Evolutionary conservation across 805 yeast genomes (phyloP).

Genomic region (Zygoascus bituminiphila): DNA sequence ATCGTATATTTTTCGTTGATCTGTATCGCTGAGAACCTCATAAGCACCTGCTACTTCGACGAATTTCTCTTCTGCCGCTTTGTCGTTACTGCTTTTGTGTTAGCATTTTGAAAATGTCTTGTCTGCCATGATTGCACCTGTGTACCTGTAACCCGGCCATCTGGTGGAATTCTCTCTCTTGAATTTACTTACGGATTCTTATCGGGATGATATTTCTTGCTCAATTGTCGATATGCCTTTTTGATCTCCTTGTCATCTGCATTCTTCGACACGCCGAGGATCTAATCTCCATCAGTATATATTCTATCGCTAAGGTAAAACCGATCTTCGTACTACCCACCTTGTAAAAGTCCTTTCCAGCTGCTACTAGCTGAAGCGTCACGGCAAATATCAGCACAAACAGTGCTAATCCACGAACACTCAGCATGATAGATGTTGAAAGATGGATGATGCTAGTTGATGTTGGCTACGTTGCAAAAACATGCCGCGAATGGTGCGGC

Average conservation of each 20-base stretch:
- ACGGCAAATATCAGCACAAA: constrained; percentile 7
- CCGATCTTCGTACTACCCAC: constrained; percentile 15
- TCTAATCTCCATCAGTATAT: constrained; percentile 24
- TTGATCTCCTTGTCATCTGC: constrained; percentile 80
- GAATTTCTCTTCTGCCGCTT: constrained; percentile 76
- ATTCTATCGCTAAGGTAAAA: constrained; percentile 9
- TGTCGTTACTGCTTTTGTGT: constrained; percentile 35
- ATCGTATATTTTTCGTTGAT: constrained; percentile 84
- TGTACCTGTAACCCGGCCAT: too few relatives aligned
- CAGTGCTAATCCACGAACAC: neutral
- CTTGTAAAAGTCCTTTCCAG: constrained; percentile 38
- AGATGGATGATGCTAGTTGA: neutral
- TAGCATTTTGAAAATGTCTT: too few relatives aligned
- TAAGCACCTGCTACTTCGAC: constrained; percentile 92
- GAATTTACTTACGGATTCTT: constrained; percentile 48
- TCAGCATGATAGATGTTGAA: neutral
- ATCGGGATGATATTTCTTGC: constrained; percentile 90
- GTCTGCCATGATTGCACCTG: too few relatives aligned
- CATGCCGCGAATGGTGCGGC: neutral
- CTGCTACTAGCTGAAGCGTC: constrained; percentile 16
- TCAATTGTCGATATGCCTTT: constrained; percentile 71
- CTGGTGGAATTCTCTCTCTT: too few relatives aligned
- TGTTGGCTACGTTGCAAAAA: neutral
- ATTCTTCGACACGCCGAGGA: constrained; percentile 58
- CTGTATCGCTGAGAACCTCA: constrained; percentile 74